Evolutionary conservation across 1,284 basidiomycete species (phyloP).

Genomic region (Cutaneotrichosporon cavernicola): DNA sequence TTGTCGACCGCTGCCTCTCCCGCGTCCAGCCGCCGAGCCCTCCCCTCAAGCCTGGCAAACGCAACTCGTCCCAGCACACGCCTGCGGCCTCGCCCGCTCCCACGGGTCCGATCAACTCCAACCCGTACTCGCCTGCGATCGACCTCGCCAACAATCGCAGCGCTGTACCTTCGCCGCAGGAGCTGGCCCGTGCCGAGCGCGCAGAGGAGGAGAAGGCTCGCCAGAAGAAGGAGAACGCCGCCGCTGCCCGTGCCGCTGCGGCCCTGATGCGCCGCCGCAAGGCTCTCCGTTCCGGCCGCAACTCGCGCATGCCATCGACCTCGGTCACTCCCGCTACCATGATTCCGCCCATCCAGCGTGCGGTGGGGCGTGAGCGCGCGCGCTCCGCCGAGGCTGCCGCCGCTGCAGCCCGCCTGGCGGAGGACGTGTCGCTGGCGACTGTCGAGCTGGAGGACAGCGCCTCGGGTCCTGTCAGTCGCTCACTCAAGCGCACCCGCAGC

Average conservation of each 20-base stretch:
- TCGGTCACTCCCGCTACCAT: slow-evolving; percentile 21
- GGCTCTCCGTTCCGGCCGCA: slow-evolving; percentile 20
- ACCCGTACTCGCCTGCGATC: slow-evolving; percentile 37
- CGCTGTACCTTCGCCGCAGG: slow-evolving; percentile 34
- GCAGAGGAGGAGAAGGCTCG: slow-evolving; percentile 34
- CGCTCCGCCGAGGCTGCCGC: slow-evolving; percentile 24
- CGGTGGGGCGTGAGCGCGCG: slow-evolving; percentile 26
- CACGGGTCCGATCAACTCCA: slow-evolving; percentile 16
- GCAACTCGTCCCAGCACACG: slow-evolving; percentile 21
- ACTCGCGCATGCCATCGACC: slow-evolving; percentile 17
- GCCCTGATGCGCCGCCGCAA: slow-evolving; percentile 27
- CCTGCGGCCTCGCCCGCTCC: slow-evolving; percentile 22
- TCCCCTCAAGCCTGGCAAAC: slow-evolving; percentile 19
- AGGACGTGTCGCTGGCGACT: slow-evolving; percentile 9
- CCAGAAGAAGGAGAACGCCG: slow-evolving; percentile 37
- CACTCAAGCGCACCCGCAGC: slow-evolving; percentile 36
- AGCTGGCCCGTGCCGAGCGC: slow-evolving; percentile 31
- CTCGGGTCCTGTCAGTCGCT: slow-evolving; percentile 15
- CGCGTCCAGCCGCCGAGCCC: slow-evolving; percentile 20
- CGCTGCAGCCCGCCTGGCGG: slow-evolving; percentile 15
- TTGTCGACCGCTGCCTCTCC: slow-evolving; percentile 36
- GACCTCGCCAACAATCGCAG: slow-evolving; percentile 40
- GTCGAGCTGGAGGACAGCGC: slow-evolving; percentile 26
- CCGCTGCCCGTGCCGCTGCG: slow-evolving; percentile 32
- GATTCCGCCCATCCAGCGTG: slow-evolving; percentile 26